Conservation (phyloP, 345 rosid species). For the Linum trigynum region DNA sequence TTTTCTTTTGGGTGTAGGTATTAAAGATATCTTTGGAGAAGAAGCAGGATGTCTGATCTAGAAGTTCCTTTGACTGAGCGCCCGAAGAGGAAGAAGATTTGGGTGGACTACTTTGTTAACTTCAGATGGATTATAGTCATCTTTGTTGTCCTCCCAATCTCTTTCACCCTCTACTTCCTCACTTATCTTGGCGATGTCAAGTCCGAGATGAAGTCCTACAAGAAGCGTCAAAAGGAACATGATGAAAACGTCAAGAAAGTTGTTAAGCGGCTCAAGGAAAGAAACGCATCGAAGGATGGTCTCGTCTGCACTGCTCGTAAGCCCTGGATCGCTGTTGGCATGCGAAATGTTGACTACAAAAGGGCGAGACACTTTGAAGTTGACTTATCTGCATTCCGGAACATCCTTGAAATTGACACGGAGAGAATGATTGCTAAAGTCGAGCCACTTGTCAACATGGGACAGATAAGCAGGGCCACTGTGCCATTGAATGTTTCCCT, state of each 20-base stretch:
- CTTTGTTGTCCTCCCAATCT: constrained; percentile 87
- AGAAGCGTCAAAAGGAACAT: constrained; percentile 86
- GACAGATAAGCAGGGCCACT: constrained; percentile 76
- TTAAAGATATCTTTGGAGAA: constrained; percentile 11
- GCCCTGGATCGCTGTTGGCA: constrained; percentile 98
- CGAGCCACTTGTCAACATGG: constrained; percentile 99
- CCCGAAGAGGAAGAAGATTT: constrained; percentile 78
- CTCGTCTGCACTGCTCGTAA: constrained; percentile 99
- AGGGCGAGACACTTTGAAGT: constrained; percentile 93
- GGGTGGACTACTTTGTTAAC: constrained; percentile 76
- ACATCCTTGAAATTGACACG: constrained; percentile 71
- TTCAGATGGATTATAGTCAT: constrained; percentile 91
- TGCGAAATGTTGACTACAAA: constrained; percentile 98
- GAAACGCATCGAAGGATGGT: constrained; percentile 80
- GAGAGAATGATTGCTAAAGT: constrained; percentile 88
- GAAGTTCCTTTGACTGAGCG: constrained; percentile 46
- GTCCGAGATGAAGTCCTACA: constrained; percentile 75
- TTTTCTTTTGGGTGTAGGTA: constrained; percentile 17
- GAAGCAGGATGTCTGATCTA: constrained; percentile 64
- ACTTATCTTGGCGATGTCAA: constrained; percentile 87
- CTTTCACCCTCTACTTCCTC: constrained; percentile 66
- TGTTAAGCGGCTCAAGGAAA: constrained; percentile 72
- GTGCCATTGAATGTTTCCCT: constrained; percentile 92
- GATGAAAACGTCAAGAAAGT: constrained; percentile 81
- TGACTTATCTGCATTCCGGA: constrained; percentile 73